Conservation (phyloP, 441 rosid genomes). For the Erysimum pusillum region DNA sequence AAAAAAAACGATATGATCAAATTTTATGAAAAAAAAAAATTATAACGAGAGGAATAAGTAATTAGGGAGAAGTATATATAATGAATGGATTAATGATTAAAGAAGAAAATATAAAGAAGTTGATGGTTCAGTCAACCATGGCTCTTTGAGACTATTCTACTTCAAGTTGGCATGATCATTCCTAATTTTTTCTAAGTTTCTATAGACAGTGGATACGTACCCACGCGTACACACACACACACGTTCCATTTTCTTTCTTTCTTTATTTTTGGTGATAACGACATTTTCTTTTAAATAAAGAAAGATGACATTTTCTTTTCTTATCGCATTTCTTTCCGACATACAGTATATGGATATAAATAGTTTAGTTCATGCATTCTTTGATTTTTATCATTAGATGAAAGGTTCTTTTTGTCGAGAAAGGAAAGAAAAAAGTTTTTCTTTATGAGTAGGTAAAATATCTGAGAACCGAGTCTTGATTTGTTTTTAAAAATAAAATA, state of each 20-base stretch:
- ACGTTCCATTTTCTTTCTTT: conserved; percentile 9
- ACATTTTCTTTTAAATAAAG: too few species aligned
- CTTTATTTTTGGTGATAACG: background rate
- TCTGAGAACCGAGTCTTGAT: too few species aligned
- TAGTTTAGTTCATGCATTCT: background rate
- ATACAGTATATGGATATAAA: too few species aligned
- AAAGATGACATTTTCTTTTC: too few species aligned
- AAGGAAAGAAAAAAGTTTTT: too few species aligned
- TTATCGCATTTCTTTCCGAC: too few species aligned
- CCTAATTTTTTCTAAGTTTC: background rate
- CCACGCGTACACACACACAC: background rate
- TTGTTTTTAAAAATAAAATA: too few species aligned
- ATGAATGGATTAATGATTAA: conserved; percentile 14
- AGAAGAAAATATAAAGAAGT: background rate
- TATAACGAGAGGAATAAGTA: conserved; percentile 33
- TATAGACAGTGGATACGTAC: background rate
- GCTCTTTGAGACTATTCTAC: conserved; percentile 41
- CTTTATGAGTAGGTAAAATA: too few species aligned
- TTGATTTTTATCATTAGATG: too few species aligned
- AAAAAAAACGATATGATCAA: background rate
- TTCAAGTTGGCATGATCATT: background rate
- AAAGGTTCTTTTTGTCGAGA: background rate
- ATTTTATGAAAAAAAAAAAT: background rate
- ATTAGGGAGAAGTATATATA: background rate
- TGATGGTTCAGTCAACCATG: conserved; percentile 38